These are phyloP conservation scores for Kuraishia molischiana DNA, from an alignment of 805 yeast genomes.

Conservation along the genomic window DNA sequence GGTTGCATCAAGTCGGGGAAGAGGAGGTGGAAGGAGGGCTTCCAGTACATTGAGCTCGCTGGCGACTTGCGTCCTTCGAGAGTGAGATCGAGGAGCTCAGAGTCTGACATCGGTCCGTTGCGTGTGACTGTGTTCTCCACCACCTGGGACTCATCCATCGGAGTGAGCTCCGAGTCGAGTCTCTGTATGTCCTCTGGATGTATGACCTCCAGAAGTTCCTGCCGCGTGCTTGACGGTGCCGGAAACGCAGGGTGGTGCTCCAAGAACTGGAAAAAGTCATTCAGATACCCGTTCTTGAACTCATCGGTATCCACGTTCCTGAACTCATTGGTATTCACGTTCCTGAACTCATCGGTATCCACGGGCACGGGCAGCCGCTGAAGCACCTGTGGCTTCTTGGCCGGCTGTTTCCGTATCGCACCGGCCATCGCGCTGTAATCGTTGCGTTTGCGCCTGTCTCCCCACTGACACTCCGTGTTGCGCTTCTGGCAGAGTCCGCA, in stretches of 20 bases:
- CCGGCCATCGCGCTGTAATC: not conserved
- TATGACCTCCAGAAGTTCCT: not conserved
- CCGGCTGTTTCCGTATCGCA: not conserved
- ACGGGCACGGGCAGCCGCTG: not conserved
- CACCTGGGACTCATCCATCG: slow-evolving; percentile 26
- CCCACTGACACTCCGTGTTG: slow-evolving; percentile 19
- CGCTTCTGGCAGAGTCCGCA: slow-evolving; percentile 32
- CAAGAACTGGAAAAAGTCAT: not conserved
- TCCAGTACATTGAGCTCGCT: slow-evolving; percentile 12
- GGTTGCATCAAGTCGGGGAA: slow-evolving; percentile 11
- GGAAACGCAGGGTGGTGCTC: not conserved
- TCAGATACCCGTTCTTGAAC: not conserved
- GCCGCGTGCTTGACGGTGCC: not conserved
- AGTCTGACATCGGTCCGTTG: slow-evolving; percentile 12
- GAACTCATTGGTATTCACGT: not conserved
- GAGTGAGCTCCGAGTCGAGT: slow-evolving; percentile 2
- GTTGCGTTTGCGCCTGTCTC: not conserved
- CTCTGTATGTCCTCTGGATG: not conserved
- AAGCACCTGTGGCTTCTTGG: not conserved
- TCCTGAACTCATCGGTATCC: not conserved
- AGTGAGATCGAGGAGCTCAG: slow-evolving; percentile 11
- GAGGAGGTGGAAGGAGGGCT: slow-evolving; percentile 16
- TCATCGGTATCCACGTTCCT: not conserved
- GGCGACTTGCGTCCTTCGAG: slow-evolving; percentile 8
- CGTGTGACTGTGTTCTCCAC: slow-evolving; percentile 15